A percentile compares a stretch with the other conserved stretches of the same genome.
Conservation (phyloP, 2,329 filamentous ascomycete genomes). For the Ramularia endophylla region DNA sequence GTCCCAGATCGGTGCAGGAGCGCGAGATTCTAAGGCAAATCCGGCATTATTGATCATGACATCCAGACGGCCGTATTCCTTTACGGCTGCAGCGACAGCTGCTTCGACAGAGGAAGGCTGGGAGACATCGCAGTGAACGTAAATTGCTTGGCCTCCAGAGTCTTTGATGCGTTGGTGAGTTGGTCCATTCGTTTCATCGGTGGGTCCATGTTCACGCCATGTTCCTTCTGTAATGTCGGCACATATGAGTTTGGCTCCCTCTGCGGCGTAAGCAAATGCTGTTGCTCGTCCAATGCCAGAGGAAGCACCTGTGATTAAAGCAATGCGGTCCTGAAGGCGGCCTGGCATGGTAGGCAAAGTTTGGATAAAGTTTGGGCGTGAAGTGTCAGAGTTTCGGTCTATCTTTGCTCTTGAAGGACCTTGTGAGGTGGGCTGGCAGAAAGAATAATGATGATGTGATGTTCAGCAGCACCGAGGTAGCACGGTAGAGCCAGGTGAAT, state of each 20-base stretch:
- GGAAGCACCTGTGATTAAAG: constrained; percentile 31
- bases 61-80: constrained; percentile 31
- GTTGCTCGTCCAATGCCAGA: constrained; percentile 31
- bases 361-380: no score
- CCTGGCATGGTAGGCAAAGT: constrained; percentile 14
- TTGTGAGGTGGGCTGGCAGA: no score
- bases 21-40: constrained; percentile 28
- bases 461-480: no score
- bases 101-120: constrained; percentile 25
- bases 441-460: no score
- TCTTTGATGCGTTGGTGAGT: constrained; percentile 17
- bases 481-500: no score
- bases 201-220: constrained; percentile 14
- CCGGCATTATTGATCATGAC: constrained; percentile 34
- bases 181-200: constrained; percentile 15
- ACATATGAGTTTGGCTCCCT: constrained; percentile 28
- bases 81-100: constrained; percentile 25
- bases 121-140: constrained; percentile 30
- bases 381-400: no score
- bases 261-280: constrained; percentile 29
- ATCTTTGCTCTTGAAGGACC: no score
- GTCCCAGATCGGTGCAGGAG: constrained; percentile 39
- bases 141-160: constrained; percentile 19
- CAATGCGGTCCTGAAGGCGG: constrained; percentile 22
- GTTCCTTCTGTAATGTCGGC: constrained; percentile 16